These are phyloP conservation scores for Penicillium sp. DNA, from an alignment of 2,329 filamentous ascomycete species.

Conservation along the genomic window DNA sequence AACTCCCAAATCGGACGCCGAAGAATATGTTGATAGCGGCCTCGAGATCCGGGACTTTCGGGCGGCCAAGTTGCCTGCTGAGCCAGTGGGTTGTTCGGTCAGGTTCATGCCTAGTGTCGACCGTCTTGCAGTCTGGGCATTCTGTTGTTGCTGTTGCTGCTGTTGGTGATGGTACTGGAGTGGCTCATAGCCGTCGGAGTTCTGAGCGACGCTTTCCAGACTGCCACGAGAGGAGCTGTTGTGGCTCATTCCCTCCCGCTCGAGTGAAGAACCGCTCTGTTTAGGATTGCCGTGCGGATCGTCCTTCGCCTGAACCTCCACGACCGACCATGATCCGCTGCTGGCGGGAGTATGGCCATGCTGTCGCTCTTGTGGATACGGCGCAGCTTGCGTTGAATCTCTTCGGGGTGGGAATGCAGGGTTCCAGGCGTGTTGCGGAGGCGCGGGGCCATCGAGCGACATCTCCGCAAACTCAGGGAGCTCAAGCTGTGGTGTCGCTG, in stretches of 20 bases:
- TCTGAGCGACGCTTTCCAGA: conserved; percentile 34
- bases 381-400: conserved; percentile 22
- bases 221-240: conserved; percentile 38
- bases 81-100: conserved; percentile 50
- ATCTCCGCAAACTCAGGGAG: conserved; percentile 27
- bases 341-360: conserved; percentile 34
- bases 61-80: conserved; percentile 63
- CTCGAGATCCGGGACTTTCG: conserved; percentile 52
- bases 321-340: conserved; percentile 38
- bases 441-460: conserved; percentile 25
- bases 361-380: conserved; percentile 15
- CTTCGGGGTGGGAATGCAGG: conserved; percentile 24
- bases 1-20: conserved; percentile 60
- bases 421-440: conserved; percentile 18
- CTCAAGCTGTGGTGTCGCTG: conserved; percentile 23
- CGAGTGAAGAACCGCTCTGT: conserved; percentile 25
- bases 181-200: conserved; percentile 44
- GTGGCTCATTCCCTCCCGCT: conserved; percentile 26
- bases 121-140: conserved; percentile 26
- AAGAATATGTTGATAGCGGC: conserved; percentile 73
- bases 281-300: conserved; percentile 18
- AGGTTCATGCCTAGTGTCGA: conserved; percentile 33
- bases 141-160: conserved; percentile 49
- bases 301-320: conserved; percentile 28
- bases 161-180: conserved; percentile 54